phyloP scores from a whole-genome alignment of 371 early-diverging fungal species.

The Apophysomyces variabilis region DNA sequence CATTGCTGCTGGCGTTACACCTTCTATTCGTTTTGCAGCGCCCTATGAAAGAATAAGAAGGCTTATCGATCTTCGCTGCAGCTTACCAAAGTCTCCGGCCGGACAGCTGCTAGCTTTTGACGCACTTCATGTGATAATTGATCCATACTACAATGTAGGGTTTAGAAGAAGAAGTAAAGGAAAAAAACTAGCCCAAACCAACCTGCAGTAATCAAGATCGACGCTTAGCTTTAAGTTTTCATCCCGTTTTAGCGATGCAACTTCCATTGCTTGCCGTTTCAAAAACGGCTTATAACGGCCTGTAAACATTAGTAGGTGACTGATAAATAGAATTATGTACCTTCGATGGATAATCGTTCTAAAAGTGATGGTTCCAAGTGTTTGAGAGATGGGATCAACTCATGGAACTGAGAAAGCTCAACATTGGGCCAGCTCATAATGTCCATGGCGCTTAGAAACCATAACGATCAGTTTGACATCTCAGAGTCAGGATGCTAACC shows the following conservation, averaged over 20 bases:
- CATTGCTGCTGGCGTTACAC: constrained; percentile 80
- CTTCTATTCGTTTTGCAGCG: constrained; percentile 85
- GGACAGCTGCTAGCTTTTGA: constrained; percentile 65
- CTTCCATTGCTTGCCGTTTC: constrained; percentile 67
- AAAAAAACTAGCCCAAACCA: background rate
- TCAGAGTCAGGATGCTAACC: constrained; percentile 31
- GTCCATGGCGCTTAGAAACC: constrained; percentile 54
- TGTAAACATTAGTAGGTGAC: constrained; percentile 11
- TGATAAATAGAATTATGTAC: constrained; percentile 21
- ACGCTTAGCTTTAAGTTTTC: constrained; percentile 67
- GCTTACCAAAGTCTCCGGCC: constrained; percentile 76
- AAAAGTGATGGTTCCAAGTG: constrained; percentile 46
- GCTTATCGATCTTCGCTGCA: too few species aligned
- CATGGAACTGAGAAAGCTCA: constrained; percentile 47
- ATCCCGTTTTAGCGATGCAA: constrained; percentile 68
- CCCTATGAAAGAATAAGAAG: constrained; percentile 48
- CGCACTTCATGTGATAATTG: constrained; percentile 77
- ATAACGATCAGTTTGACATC: background rate
- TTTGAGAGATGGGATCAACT: constrained; percentile 51
- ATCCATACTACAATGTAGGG: constrained; percentile 45
- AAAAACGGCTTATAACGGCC: constrained; percentile 77
- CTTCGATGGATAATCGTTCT: constrained; percentile 61
- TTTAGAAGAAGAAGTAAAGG: background rate
- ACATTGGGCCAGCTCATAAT: constrained; percentile 55
- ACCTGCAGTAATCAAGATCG: constrained; percentile 70